A percentile compares a stretch with the other conserved stretches of the same genome.
phyloP scores from a whole-genome alignment of 805 yeast genomes.

The Kazachstania psychrophila region DNA sequence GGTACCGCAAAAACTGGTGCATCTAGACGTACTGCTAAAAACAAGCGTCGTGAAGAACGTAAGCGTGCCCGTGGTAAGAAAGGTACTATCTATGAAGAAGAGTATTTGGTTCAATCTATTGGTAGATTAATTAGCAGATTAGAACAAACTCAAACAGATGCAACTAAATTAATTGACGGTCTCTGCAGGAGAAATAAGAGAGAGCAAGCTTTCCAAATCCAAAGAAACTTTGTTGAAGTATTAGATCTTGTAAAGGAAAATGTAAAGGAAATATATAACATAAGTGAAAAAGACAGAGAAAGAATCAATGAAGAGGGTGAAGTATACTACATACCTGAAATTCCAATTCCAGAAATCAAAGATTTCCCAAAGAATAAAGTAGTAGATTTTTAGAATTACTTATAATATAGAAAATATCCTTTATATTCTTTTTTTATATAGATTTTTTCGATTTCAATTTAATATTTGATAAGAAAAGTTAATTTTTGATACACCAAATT shows the following conservation, averaged over 20 bases:
- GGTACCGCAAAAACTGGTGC: conserved; percentile 98
- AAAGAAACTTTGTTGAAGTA: conserved; percentile 53
- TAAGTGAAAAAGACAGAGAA: conserved; percentile 80
- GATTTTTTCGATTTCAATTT: too few relatives aligned
- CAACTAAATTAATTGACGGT: conserved; percentile 61
- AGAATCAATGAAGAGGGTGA: conserved; percentile 85
- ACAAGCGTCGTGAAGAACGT: conserved; percentile 89
- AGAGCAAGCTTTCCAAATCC: conserved; percentile 77
- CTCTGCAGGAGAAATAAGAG: conserved; percentile 61
- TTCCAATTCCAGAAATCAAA: conserved; percentile 57
- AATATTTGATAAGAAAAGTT: too few relatives aligned
- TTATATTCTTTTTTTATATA: too few relatives aligned
- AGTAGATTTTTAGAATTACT: conserved; percentile 55
- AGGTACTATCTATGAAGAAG: conserved; percentile 96
- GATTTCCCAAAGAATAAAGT: conserved; percentile 51
- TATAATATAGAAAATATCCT: too few relatives aligned
- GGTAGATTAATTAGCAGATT: conserved; percentile 83
- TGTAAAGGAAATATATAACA: conserved; percentile 64
- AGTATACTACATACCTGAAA: conserved; percentile 65
- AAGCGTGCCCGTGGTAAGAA: conserved; percentile 95
- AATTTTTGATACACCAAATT: too few relatives aligned
- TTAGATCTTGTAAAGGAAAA: conserved; percentile 47
- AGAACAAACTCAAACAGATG: conserved; percentile 65
- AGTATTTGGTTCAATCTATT: conserved; percentile 78
- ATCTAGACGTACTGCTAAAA: conserved; percentile 83